These are phyloP conservation scores for Blepharisma undulans DNA, from an alignment of 169 alveolate species.

Conservation along the genomic window DNA sequence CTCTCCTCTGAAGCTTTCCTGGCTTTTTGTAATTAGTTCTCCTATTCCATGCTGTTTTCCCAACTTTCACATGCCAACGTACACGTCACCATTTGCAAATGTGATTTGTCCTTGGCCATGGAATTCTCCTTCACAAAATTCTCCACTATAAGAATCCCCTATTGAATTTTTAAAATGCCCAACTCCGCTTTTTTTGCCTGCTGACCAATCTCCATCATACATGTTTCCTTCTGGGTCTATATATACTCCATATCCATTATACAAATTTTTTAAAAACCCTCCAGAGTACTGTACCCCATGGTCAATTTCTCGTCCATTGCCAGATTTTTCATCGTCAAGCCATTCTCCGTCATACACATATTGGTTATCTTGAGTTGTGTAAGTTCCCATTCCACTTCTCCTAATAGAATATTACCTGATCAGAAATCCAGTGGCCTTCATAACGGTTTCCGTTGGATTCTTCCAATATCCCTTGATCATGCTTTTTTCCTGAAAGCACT, in stretches of 20 bases:
- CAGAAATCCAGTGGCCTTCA: constrained; percentile 32
- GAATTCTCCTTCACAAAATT: background rate
- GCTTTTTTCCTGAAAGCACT: background rate
- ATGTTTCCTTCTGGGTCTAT: background rate
- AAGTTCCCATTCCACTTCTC: constrained; percentile 28
- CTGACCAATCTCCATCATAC: constrained; percentile 24
- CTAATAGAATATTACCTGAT: background rate
- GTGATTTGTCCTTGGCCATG: constrained; percentile 31
- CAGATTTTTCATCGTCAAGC: constrained; percentile 4
- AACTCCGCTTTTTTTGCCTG: background rate
- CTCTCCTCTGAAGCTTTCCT: background rate
- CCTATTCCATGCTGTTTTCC: constrained; percentile 17
- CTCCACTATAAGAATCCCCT: constrained; percentile 23
- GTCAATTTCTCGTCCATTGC: constrained; percentile 13
- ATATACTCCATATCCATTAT: constrained; percentile 29
- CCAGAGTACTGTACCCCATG: constrained; percentile 8
- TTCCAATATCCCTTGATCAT: constrained; percentile 12
- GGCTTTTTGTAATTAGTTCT: background rate
- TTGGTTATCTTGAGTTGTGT: background rate
- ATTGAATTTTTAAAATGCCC: background rate
- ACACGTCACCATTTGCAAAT: background rate
- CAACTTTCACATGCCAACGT: background rate
- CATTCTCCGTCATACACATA: constrained; percentile 35
- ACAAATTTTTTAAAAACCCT: background rate
- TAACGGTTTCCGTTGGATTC: background rate